These are phyloP conservation scores for Datura wrightii DNA, from an alignment of 257 asterid species.

Conservation along the genomic window DNA sequence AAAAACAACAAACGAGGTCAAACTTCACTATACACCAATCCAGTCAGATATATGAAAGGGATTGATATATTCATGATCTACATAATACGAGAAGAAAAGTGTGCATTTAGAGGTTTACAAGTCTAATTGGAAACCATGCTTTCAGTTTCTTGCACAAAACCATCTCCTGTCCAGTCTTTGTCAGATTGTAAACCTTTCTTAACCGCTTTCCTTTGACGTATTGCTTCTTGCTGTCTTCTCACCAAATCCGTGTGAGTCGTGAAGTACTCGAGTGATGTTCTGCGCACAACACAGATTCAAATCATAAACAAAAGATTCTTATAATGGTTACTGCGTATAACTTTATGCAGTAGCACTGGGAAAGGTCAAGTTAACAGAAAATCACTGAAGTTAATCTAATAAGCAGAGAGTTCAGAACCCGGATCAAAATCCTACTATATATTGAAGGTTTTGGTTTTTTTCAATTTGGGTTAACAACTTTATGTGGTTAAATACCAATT, in stretches of 20 bases:
- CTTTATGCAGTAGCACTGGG: not conserved
- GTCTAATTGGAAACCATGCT: conserved; percentile 66
- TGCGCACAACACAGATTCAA: conserved; percentile 32
- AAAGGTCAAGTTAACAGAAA: conserved; percentile 4
- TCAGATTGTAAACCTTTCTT: conserved; percentile 88
- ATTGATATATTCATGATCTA: conserved; percentile 14
- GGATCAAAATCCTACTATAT: not conserved
- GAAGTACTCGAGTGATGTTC: conserved; percentile 78
- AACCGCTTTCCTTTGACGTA: conserved; percentile 72
- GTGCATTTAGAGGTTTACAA: not conserved
- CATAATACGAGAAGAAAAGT: not conserved
- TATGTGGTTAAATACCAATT: conserved; percentile 2
- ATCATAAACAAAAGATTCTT: not conserved
- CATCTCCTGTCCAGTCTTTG: conserved; percentile 97
- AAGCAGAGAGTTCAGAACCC: not conserved
- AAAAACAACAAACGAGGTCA: conserved; percentile 13
- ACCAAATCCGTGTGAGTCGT: conserved; percentile 89
- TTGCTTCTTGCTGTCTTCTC: conserved; percentile 77
- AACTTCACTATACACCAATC: conserved; percentile 23
- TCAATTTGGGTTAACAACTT: not conserved
- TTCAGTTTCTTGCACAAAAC: conserved; percentile 86
- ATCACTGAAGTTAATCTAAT: not conserved
- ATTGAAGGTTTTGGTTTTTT: not conserved
- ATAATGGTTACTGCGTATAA: not conserved
- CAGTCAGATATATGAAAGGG: conserved; percentile 1